These are phyloP conservation scores for Boletus eberwhitei DNA, from an alignment of 768 basidiomycete genomes.

Conservation along the genomic window DNA sequence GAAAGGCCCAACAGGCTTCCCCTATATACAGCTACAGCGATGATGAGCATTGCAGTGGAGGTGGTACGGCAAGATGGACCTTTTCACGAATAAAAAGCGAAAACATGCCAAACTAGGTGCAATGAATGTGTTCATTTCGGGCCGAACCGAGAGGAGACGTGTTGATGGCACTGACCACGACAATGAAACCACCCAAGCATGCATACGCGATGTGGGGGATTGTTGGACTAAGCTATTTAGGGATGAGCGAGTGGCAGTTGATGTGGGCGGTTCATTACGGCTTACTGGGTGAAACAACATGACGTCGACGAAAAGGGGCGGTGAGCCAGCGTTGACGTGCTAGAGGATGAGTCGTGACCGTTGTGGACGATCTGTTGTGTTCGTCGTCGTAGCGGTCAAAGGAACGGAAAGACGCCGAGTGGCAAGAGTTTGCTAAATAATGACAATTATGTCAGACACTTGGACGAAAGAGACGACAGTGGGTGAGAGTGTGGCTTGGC, in stretches of 20 bases:
- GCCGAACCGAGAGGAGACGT: not conserved
- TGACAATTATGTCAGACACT: constrained; percentile 18
- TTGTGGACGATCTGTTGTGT: not conserved
- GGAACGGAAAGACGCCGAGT: not conserved
- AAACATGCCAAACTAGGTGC: constrained; percentile 85
- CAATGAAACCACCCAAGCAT: constrained; percentile 77
- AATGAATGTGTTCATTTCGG: not conserved
- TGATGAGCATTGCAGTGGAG: constrained; percentile 5
- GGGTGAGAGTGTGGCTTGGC: not conserved
- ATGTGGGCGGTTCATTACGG: constrained; percentile 2
- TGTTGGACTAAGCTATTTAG: constrained; percentile 42
- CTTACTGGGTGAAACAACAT: constrained; percentile 53
- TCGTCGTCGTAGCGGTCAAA: constrained; percentile 1
- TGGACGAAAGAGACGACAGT: not conserved
- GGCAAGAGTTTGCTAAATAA: not conserved
- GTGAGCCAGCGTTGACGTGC: not conserved
- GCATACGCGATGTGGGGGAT: constrained; percentile 76
- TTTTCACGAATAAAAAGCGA: constrained; percentile 87
- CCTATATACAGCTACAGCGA: constrained; percentile 75
- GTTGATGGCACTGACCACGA: constrained; percentile 47
- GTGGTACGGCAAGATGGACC: constrained; percentile 36
- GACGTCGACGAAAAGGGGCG: constrained; percentile 20
- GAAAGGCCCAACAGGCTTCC: constrained; percentile 93
- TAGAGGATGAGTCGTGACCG: constrained; percentile 1
- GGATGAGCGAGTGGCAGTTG: constrained; percentile 1